Evolutionary conservation across 2,329 filamentous ascomycete genomes (phyloP), one percentile per base, ranked within the genome.

Genomic region (Ilyonectria destructans): DNA sequence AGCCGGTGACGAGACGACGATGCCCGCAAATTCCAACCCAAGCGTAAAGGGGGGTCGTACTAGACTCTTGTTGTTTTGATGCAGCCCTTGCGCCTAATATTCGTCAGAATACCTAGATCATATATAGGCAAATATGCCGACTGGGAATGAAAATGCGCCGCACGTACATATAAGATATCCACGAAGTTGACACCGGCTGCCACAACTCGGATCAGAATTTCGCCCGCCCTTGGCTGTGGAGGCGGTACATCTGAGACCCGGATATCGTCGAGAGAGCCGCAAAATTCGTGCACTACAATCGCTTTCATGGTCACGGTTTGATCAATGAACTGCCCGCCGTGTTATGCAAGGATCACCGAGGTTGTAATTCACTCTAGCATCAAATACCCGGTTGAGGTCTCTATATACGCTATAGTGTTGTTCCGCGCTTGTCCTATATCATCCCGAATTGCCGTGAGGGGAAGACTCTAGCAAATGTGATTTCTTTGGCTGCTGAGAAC

Each of bases 11-110:
- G 78, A 78, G 37, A 84, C 67, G 1, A 91, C 80, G 2, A 84
- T 79, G n/a, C 88, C 89, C 1, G 87, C 82, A 72, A 90, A 91
- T 74, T 91, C 88, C n/a, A 87, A 86, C 13, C 89, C 89, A 0
- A 90, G 82, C 1, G 83, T 84, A 78, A 91, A 91, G 0, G 88
- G 88, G 1, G 88, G 89, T 35, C 80, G 81, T 43, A 88, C 83
- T 61, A 88, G 84, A n/a, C 82, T 83, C 33, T 80, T 82, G 74
- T 90, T 90, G 75, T 90, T 91, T 73, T 91, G 88, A 72, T 91
- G 89, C 69, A 85, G 84, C 8, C 88, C 89, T 73, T 83, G 83
- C 2, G 86, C 86, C 81, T 83, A 40, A 17, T 6, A 33, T 21
- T 13, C 13, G 43, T 60, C 15, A 61, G 31, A 26, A 23, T 15